Conservation (phyloP, 2,329 filamentous ascomycete genomes). For the Sporothrix luriei region DNA sequence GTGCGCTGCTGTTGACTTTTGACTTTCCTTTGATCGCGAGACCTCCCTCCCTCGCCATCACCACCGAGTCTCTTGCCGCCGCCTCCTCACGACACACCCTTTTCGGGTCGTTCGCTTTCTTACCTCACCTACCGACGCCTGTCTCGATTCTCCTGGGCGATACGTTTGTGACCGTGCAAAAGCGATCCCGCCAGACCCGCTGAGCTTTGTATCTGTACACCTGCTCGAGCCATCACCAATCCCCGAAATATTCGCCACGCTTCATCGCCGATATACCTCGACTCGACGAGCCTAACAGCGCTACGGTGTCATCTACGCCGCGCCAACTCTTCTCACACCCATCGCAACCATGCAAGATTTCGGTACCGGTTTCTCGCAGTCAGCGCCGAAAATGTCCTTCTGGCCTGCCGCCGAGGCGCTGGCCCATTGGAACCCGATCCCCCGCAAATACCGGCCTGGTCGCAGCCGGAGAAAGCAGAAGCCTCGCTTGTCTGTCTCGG, state of each 20-base stretch:
- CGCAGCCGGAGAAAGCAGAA: slow-evolving; percentile 32
- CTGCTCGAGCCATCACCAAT: not conserved
- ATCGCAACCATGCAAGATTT: slow-evolving; percentile 39
- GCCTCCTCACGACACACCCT: slow-evolving; percentile 9
- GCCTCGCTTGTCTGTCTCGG: slow-evolving; percentile 29
- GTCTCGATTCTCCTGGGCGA: not conserved
- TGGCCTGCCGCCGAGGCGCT: slow-evolving; percentile 40
- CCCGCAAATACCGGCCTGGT: slow-evolving; percentile 41
- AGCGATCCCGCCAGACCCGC: not conserved
- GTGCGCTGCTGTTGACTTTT: slow-evolving; percentile 19
- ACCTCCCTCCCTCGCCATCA: slow-evolving; percentile 26
- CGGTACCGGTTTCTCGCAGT: slow-evolving; percentile 34
- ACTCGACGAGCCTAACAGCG: not conserved
- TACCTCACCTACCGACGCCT: not conserved
- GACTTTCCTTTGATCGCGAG: slow-evolving; percentile 19
- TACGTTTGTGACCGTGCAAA: not conserved
- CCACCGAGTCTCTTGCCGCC: not conserved
- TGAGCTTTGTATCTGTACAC: not conserved
- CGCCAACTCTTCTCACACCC: not conserved
- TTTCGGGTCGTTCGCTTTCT: slow-evolving; percentile 1
- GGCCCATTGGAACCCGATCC: slow-evolving; percentile 42
- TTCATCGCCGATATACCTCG: not conserved
- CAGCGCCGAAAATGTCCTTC: slow-evolving; percentile 41
- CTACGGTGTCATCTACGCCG: not conserved
- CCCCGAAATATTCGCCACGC: not conserved